Base-by-base conservation (phyloP, 768 basidiomycete species). In the Mycena rosella region DNA sequence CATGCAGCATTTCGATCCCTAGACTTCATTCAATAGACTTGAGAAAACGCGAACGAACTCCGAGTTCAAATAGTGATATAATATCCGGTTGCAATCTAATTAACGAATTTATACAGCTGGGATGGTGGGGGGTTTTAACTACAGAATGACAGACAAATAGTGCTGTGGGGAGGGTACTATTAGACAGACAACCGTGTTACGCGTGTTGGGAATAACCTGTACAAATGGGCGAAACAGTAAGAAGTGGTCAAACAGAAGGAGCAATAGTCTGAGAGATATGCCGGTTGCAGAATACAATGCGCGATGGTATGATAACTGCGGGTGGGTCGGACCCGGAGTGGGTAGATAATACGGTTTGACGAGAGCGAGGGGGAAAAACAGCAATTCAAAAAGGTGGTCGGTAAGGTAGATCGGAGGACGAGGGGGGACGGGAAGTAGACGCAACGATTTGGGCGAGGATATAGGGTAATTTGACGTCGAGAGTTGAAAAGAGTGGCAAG, bases 271-370 rank as follows among this genome's bases (percentile, higher is more conserved):
- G 78, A 81, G 81, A 82, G 83, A 86, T 80, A 86, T 88, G 88
- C 87, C 82, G 82, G 83, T 82, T 83, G 85, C 86, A 88, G 82
- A 87, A 88, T 91, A 91, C 89, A 91, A 86, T 89, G 88, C 81
- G 80, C 81, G 79, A 79, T 82, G 84, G 83, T 85, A 85, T 85
- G 83, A 82, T 82, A 82, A 74, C 78, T 76, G 75, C 77, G 79
- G 77, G 75, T 80, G 77, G n/a, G 75, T 78, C 79, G 78, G 77
- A 77, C 79, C 81, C 79, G 74, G n/a, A 64, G 70, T 51, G 61
- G 24, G 76, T 75, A 77, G 81, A 78, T 79, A 81, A 82, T 63
- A 68, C 61, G 68, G 70, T 59, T n/a, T 61, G 70, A 55, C 61
- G 65, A 71, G 69, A 64, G 68, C 65, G 65, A 67, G 57, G 65